These are phyloP conservation scores for Elaeagnus macrophylla DNA, from an alignment of 306 rosid genomes.

Conservation along the genomic window DNA sequence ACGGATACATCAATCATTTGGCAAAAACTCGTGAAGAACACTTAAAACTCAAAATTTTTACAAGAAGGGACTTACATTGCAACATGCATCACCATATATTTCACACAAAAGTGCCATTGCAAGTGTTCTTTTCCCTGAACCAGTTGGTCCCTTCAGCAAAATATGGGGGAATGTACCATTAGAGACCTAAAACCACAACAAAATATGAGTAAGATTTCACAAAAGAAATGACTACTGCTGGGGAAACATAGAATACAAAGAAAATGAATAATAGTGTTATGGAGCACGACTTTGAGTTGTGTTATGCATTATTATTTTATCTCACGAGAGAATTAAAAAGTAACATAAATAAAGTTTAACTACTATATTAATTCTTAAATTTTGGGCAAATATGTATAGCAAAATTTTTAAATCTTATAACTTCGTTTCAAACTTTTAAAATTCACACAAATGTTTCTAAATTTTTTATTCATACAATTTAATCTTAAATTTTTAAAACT, in stretches of 20 bases:
- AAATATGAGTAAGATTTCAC: background rate
- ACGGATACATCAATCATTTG: background rate
- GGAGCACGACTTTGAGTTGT: too few species aligned
- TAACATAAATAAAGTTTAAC: too few species aligned
- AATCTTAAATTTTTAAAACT: too few species aligned
- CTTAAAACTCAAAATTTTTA: slow-evolving; percentile 8
- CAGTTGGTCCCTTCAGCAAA: slow-evolving; percentile 61
- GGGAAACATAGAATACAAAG: slow-evolving; percentile 3
- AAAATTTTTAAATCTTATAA: too few species aligned
- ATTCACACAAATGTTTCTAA: too few species aligned
- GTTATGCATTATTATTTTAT: too few species aligned
- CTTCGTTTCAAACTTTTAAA: too few species aligned
- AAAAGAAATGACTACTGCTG: background rate
- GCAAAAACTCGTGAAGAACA: too few species aligned
- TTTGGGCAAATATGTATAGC: too few species aligned
- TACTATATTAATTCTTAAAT: too few species aligned
- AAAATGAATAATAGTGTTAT: background rate
- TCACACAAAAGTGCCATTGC: slow-evolving; percentile 68
- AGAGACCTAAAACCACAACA: slow-evolving; percentile 39
- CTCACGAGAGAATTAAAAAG: too few species aligned
- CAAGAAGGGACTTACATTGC: slow-evolving; percentile 46
- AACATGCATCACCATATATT: slow-evolving; percentile 58
- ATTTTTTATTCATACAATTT: too few species aligned
- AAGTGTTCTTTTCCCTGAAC: slow-evolving; percentile 62
- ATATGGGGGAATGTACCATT: slow-evolving; percentile 52